Conservation (phyloP, 2,329 filamentous ascomycete genomes). For the Ophiocordyceps camponoti-saundersi region DNA sequence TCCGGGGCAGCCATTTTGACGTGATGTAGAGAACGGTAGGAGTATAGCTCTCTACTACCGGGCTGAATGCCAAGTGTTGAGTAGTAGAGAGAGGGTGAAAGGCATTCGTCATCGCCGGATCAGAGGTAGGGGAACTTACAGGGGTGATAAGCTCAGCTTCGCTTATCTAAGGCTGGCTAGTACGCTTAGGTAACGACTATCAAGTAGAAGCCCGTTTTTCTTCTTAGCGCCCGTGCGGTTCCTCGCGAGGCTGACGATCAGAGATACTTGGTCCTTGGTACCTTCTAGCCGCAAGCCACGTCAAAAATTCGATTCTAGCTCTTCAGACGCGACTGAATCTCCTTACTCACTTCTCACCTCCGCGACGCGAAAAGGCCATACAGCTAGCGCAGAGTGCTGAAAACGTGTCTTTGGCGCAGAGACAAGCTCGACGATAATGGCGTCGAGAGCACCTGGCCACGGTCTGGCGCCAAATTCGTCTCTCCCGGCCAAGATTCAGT, state of each 20-base stretch:
- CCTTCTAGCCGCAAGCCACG: not conserved
- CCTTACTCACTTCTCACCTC: not conserved
- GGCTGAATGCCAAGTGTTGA: not conserved
- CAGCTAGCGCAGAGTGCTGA: not conserved
- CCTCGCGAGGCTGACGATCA: not conserved
- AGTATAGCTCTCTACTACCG: conserved; percentile 88
- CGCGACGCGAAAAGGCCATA: not conserved
- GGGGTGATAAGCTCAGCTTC: not conserved
- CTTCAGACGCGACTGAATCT: not conserved
- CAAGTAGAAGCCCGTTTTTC: no score
- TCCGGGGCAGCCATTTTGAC: conserved; percentile 65
- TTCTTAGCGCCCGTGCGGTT: not conserved
- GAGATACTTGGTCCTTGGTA: not conserved
- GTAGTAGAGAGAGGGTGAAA: not conserved
- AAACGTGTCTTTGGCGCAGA: not conserved
- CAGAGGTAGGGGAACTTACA: not conserved
- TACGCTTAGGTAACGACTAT: no score
- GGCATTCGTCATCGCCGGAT: conserved; percentile 1
- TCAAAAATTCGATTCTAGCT: not conserved
- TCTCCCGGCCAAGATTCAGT: conserved; percentile 31
- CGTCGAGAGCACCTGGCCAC: conserved; percentile 20
- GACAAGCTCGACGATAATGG: conserved; percentile 10
- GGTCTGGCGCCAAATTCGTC: conserved; percentile 22
- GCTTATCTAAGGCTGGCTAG: not conserved
- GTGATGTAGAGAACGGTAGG: conserved; percentile 20